Evolutionary conservation across 2,329 filamentous ascomycete species (phyloP).

Genomic region (Hypoxylon sp.): DNA sequence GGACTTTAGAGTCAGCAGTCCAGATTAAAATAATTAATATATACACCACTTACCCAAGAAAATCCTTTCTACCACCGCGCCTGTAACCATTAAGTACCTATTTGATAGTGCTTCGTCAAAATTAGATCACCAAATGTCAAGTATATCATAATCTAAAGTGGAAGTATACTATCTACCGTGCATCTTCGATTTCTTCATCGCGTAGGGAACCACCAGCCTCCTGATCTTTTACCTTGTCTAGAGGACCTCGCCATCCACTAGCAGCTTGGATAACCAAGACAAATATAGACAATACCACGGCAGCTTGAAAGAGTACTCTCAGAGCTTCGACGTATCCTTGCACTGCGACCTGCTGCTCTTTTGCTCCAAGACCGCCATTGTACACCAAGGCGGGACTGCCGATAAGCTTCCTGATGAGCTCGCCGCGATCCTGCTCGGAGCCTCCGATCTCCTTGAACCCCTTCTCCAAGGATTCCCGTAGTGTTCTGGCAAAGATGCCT

Average conservation of each 20-base stretch:
- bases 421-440: constrained; percentile 50
- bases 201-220: constrained; percentile 46
- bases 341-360: constrained; percentile 62
- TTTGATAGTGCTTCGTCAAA: background rate
- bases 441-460: constrained; percentile 67
- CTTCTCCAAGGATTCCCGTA: constrained; percentile 66
- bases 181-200: constrained; percentile 8
- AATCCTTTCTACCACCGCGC: too few species aligned
- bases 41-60: too few species aligned
- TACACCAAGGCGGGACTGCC: constrained; percentile 66
- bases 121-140: background rate
- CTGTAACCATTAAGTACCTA: too few species aligned
- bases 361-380: constrained; percentile 56
- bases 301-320: constrained; percentile 62
- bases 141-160: background rate
- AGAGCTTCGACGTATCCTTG: constrained; percentile 62
- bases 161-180: background rate
- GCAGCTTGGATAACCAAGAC: constrained; percentile 63
- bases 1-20: too few species aligned
- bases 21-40: too few species aligned
- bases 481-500: constrained; percentile 76
- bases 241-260: constrained; percentile 64
- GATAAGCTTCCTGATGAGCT: constrained; percentile 63
- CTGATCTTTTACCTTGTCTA: constrained; percentile 64
- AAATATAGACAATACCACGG: constrained; percentile 59